These are phyloP conservation scores for Kazachstania sp. DNA, from an alignment of 1,139 yeast species.

Conservation along the genomic window DNA sequence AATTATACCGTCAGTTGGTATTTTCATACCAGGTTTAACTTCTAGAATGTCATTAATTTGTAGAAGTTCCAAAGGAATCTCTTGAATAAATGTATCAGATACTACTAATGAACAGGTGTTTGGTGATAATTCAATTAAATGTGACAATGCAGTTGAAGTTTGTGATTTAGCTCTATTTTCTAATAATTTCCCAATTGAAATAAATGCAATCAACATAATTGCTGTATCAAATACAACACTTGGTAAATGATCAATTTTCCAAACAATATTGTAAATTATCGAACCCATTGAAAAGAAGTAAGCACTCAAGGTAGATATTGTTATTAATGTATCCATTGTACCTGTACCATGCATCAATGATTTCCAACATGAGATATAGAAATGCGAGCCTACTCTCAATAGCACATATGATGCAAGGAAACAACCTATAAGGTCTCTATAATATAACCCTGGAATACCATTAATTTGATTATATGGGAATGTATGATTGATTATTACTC, in stretches of 20 bases:
- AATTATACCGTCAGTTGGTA: constrained; percentile 87
- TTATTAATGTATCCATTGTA: constrained; percentile 93
- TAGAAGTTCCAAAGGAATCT: constrained; percentile 62
- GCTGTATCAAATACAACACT: constrained; percentile 79
- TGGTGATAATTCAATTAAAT: constrained; percentile 73
- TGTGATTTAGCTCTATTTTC: constrained; percentile 93
- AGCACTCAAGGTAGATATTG: constrained; percentile 73
- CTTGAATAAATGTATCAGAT: constrained; percentile 6
- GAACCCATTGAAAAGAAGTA: constrained; percentile 64
- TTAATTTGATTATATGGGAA: constrained; percentile 22
- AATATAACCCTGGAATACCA: constrained; percentile 44
- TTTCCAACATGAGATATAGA: constrained; percentile 53
- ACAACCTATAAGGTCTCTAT: constrained; percentile 56
- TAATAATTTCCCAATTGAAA: constrained; percentile 80
- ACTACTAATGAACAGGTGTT: constrained; percentile 58
- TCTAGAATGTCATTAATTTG: constrained; percentile 72
- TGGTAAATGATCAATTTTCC: constrained; percentile 39
- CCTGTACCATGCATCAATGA: constrained; percentile 69
- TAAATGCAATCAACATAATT: constrained; percentile 74
- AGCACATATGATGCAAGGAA: constrained; percentile 59
- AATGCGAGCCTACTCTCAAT: constrained; percentile 51
- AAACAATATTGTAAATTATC: constrained; percentile 37
- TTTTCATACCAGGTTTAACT: constrained; percentile 74
- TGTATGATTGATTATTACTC: constrained; percentile 6
- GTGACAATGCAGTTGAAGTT: constrained; percentile 80